Base-by-base conservation (phyloP, 1,284 basidiomycete genomes). In the Coniferiporia sulphurascens region DNA sequence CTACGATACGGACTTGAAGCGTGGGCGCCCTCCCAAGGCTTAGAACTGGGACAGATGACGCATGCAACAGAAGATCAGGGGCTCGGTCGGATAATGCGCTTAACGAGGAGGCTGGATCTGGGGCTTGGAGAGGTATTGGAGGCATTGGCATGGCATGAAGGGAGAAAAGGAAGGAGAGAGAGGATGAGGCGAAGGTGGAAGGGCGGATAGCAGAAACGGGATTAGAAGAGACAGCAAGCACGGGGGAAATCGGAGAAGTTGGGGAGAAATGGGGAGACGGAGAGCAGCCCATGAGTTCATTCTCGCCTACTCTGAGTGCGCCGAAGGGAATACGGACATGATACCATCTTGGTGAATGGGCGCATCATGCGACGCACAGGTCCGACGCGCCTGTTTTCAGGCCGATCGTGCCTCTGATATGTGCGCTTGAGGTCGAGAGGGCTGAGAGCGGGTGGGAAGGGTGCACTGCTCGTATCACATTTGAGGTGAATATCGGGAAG, bases 71-170 rank as follows among this genome's bases (percentile, higher is more conserved):
- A 79, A 3, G 80, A 83, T 58, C 70, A 75, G 48, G 78, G 78
- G 3, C 73, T 91, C 21, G 76, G 83, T n/a, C 78, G 89, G 76
- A 70, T 89, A 8, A 78, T 91, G 48, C 84, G 82, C 68, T 89
- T 91, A 87, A 87, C 87, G 34, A 76, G 89, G 50, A 73, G 88
- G 52, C 77, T 83, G 59, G 88, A 91, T 71, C 71, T 91, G 62
- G 88, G 87, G 0, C 75, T 91, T n/a, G 84, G 78, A 27, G 85
- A 89, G 69, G 57, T 58, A 22, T 36, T 59, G 56, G 46, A 58
- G 32, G 60, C 56, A 44, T 22, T 62, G 36, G 56, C 44, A 35
- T 59, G 60, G 60, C 54, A 55, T 36, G 56, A 62, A 17, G 58
- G 46, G 60, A 60, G 21, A 27, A 27, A 17, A 15, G 44, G n/a